Conservation (phyloP, 1,284 basidiomycete genomes). For the Tylopilus sp. region DNA sequence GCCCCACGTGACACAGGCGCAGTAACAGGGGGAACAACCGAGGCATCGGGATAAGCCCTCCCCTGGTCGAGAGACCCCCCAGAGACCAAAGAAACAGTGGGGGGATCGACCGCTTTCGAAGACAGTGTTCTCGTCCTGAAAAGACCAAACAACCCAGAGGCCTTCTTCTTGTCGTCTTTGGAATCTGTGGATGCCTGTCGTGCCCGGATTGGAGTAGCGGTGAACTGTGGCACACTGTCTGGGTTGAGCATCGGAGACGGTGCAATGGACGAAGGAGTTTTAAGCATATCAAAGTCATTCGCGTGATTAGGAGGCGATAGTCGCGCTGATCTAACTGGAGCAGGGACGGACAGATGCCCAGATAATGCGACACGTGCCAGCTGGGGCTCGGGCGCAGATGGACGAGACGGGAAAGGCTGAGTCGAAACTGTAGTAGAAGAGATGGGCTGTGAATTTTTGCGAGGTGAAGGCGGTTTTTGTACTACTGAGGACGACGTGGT, state of each 20-base stretch:
- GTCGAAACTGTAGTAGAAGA: conserved; percentile 21
- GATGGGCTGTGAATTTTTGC: conserved; percentile 31
- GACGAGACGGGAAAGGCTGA: conserved; percentile 31
- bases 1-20: conserved; percentile 14
- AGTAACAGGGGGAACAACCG: background rate
- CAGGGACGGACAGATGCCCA: conserved; percentile 24
- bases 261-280: conserved; percentile 52
- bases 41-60: conserved; percentile 14
- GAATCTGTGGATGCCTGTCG: conserved; percentile 32
- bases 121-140: conserved; percentile 34
- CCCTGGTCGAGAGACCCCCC: conserved; percentile 24
- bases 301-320: conserved; percentile 16
- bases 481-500: conserved; percentile 14
- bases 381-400: conserved; percentile 15
- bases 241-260: conserved; percentile 37
- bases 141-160: conserved; percentile 26
- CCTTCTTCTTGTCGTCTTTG: conserved; percentile 32
- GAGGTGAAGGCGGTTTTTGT: conserved; percentile 30
- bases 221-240: conserved; percentile 10
- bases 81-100: conserved; percentile 13
- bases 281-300: conserved; percentile 45
- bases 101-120: conserved; percentile 27
- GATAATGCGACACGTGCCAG: conserved; percentile 16
- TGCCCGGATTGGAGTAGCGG: conserved; percentile 19
- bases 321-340: conserved; percentile 19